These are phyloP conservation scores for Fusarium guadeloupense DNA, from an alignment of 2,329 filamentous ascomycete species.

Conservation along the genomic window DNA sequence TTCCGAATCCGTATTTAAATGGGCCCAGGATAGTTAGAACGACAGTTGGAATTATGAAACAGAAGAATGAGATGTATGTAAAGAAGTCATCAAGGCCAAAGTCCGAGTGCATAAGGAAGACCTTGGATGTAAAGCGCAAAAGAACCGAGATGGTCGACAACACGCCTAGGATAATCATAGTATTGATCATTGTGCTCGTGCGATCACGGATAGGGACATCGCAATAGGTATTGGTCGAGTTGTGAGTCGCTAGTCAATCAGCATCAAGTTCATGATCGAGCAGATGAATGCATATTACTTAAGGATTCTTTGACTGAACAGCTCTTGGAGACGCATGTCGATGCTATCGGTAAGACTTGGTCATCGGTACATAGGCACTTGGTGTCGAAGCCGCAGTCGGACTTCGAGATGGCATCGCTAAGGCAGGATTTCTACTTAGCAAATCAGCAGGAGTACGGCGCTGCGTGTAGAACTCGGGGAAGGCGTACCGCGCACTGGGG, in stretches of 20 bases:
- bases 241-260: constrained; percentile 19
- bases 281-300: background rate
- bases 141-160: constrained; percentile 48
- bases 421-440: too few relatives aligned
- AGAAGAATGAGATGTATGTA: constrained; percentile 35
- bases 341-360: constrained; percentile 25
- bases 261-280: background rate
- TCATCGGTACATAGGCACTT: constrained; percentile 37
- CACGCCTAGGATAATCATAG: constrained; percentile 37
- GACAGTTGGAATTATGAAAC: constrained; percentile 34
- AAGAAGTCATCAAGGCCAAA: constrained; percentile 47
- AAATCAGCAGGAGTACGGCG: too few relatives aligned
- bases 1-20: constrained; percentile 44
- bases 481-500: constrained; percentile 35
- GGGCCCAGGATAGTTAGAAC: constrained; percentile 39
- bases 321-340: constrained; percentile 13
- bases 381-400: constrained; percentile 31
- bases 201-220: constrained; percentile 18
- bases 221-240: constrained; percentile 31
- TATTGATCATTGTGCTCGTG: constrained; percentile 17
- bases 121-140: constrained; percentile 47
- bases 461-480: too few relatives aligned
- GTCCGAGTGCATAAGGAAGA: constrained; percentile 39
- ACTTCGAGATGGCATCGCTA: constrained; percentile 5
- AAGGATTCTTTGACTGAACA: constrained; percentile 13